These are phyloP conservation scores for Codiaeum variegatum DNA, from an alignment of 441 rosid genomes.

Conservation along the genomic window DNA sequence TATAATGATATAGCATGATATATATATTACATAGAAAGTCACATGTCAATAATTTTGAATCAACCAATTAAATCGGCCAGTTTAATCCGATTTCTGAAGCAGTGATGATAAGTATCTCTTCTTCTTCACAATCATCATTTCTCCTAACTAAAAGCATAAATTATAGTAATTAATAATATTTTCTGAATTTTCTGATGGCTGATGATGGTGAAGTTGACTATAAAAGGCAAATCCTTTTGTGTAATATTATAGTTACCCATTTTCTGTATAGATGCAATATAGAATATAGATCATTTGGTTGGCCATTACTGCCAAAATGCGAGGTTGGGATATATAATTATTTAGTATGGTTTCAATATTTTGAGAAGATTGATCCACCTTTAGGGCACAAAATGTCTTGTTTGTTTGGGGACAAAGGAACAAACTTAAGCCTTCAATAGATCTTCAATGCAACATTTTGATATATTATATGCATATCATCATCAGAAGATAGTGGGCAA, in stretches of 20 bases:
- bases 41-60: too few relatives aligned
- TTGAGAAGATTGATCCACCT: conserved; percentile 23
- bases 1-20: too few relatives aligned
- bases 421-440: conserved; percentile 13
- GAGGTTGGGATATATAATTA: conserved; percentile 15
- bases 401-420: conserved; percentile 31
- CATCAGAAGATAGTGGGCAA: conserved; percentile 22
- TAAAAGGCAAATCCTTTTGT: not conserved
- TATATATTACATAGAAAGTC: too few relatives aligned
- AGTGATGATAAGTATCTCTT: too few relatives aligned
- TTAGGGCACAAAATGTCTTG: conserved; percentile 33
- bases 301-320: conserved; percentile 30
- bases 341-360: conserved; percentile 2
- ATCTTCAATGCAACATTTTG: not conserved
- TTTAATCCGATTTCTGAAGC: too few relatives aligned
- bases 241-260: conserved; percentile 1
- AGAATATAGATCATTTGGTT: conserved; percentile 29
- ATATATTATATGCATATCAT: conserved; percentile 2
- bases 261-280: conserved; percentile 17
- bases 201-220: conserved; percentile 31
- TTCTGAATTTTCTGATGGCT: not conserved
- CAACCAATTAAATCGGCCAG: too few relatives aligned
- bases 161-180: not conserved
- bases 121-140: conserved; percentile 4
- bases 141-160: not conserved